A percentile compares a stretch with the other conserved stretches of the same genome.
These are phyloP conservation scores for Fomitopsis betulina DNA, from an alignment of 1,284 basidiomycete species.

Conservation along the genomic window DNA sequence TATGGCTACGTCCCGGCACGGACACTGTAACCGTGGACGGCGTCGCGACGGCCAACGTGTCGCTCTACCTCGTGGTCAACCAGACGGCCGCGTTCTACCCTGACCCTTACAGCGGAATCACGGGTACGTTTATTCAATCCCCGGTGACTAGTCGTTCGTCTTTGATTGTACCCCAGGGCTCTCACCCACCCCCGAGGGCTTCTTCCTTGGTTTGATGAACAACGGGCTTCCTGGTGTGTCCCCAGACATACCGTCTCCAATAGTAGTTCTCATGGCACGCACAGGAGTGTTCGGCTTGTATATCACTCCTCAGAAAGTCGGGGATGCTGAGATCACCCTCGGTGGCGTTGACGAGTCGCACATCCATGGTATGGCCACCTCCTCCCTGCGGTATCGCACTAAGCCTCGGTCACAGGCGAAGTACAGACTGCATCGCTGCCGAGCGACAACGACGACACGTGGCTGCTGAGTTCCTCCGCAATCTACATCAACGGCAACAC, in stretches of 20 bases:
- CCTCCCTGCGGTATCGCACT: conserved; percentile 3
- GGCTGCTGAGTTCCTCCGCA: conserved; percentile 42
- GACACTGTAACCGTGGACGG: conserved; percentile 46
- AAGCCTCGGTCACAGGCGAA: background rate
- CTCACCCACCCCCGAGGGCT: conserved; percentile 41
- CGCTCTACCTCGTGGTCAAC: conserved; percentile 45
- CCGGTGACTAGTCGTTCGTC: background rate
- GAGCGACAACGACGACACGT: conserved; percentile 30
- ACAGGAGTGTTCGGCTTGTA: conserved; percentile 49
- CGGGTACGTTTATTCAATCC: conserved; percentile 30
- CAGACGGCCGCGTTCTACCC: conserved; percentile 45
- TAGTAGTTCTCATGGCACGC: background rate
- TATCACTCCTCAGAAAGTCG: conserved; percentile 43
- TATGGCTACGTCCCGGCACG: conserved; percentile 36
- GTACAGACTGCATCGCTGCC: background rate
- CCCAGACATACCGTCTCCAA: background rate
- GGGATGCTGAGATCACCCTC: conserved; percentile 48
- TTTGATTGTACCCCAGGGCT: conserved; percentile 27
- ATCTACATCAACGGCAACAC: conserved; percentile 51
- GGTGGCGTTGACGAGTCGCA: conserved; percentile 50
- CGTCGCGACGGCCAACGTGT: conserved; percentile 32
- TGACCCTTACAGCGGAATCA: conserved; percentile 53
- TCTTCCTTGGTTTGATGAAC: conserved; percentile 41
- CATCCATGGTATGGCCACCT: conserved; percentile 34
- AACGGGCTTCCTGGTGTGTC: conserved; percentile 45